Evolutionary conservation across 345 rosid species (phyloP).

Genomic region (Syzygium oleosum): DNA sequence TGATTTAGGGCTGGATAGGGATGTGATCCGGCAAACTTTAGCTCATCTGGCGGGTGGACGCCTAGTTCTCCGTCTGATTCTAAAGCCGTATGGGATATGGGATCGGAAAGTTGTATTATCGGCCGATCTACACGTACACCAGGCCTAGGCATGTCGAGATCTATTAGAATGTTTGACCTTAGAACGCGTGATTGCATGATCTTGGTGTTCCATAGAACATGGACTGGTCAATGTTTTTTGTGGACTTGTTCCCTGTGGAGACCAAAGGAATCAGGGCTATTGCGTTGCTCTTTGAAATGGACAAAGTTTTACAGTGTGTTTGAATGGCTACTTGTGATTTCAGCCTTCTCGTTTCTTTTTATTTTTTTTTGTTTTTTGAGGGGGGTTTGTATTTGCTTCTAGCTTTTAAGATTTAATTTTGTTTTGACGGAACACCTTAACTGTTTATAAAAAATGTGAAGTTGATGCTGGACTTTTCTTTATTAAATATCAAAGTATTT

Average conservation of each 20-base stretch:
- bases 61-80: not conserved
- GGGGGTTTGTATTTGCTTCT: not conserved
- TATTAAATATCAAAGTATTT: not conserved
- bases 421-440: not conserved
- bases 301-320: not conserved
- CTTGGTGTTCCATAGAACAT: not conserved
- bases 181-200: not conserved
- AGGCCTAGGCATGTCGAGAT: not conserved
- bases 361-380: not conserved
- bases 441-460: not conserved
- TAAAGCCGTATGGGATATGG: not conserved
- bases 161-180: not conserved
- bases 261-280: not conserved
- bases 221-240: not conserved
- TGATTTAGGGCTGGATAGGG: not conserved
- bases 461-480: not conserved
- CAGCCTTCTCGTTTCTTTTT: not conserved
- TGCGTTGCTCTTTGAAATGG: not conserved
- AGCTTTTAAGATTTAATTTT: not conserved
- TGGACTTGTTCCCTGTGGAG: not conserved
- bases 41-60: not conserved
- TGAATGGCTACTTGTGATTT: not conserved
- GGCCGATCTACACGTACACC: not conserved
- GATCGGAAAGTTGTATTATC: not conserved
- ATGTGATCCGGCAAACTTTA: not conserved